phyloP scores from a whole-genome alignment of 192 early-diverging fungal species.

The Backusella westeae region DNA sequence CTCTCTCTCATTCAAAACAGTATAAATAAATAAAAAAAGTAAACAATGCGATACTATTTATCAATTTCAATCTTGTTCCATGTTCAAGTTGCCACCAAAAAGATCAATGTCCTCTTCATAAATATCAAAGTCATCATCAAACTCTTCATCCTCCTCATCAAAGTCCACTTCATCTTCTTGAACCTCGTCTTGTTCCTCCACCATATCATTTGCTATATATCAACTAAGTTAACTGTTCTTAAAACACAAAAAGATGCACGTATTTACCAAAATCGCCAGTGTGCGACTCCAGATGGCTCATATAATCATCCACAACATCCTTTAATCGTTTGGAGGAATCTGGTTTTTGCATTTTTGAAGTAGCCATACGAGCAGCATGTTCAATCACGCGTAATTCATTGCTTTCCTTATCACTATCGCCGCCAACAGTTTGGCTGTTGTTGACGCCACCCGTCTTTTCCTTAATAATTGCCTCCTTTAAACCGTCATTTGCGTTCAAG shows the following conservation, averaged over 20 bases:
- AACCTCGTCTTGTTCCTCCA: not conserved
- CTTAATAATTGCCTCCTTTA: not conserved
- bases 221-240: not conserved
- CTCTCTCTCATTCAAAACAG: not conserved
- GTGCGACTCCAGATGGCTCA: not conserved
- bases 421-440: not conserved
- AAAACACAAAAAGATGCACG: not conserved
- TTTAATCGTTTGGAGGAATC: not conserved
- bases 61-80: not conserved
- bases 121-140: not conserved
- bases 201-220: not conserved
- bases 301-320: constrained; percentile 8
- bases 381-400: not conserved
- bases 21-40: not conserved
- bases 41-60: not conserved
- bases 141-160: not conserved
- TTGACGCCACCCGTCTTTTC: not conserved
- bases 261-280: not conserved
- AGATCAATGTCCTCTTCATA: not conserved
- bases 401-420: not conserved
- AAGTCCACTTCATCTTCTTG: not conserved
- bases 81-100: not conserved
- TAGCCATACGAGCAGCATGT: not conserved
- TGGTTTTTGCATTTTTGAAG: not conserved
- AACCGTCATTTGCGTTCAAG: not conserved